Evolutionary conservation across 352 stramenopile genomes (phyloP).

Genomic region (Phytophthora fragariaefolia): DNA sequence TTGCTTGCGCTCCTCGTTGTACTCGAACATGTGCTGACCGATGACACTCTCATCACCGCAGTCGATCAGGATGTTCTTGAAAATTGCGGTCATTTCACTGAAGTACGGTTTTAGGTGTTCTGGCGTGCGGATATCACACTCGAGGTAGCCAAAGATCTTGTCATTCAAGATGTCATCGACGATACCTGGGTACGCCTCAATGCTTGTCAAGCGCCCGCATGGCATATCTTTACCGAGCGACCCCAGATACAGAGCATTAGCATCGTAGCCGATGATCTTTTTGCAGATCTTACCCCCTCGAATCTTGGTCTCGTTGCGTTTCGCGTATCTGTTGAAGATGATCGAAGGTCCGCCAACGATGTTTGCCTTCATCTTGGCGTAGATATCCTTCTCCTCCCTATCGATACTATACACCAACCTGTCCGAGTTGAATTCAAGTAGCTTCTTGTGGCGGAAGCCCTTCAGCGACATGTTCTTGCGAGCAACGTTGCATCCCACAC

Average conservation of each 20-base stretch:
- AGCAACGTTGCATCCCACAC: constrained; percentile 11
- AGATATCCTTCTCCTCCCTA: neutral
- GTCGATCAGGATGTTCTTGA: constrained; percentile 6
- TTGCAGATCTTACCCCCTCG: too few relatives aligned
- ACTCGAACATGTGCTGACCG: constrained; percentile 40
- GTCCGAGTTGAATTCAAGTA: constrained; percentile 16
- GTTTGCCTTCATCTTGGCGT: neutral
- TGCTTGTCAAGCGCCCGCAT: neutral
- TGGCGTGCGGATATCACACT: neutral
- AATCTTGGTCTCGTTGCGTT: neutral
- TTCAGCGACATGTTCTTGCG: constrained; percentile 1
- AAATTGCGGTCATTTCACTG: neutral
- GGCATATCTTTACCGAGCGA: neutral
- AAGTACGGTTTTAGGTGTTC: neutral
- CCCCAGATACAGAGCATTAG: neutral
- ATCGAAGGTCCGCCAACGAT: neutral
- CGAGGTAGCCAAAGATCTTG: neutral
- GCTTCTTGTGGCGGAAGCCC: neutral
- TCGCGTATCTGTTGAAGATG: neutral
- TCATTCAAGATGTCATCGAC: neutral
- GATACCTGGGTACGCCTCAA: too few relatives aligned
- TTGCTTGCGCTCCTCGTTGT: constrained; percentile 14
- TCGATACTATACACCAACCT: neutral
- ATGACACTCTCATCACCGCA: constrained; percentile 22
- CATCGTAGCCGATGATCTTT: neutral